Evolutionary conservation across 2,329 filamentous ascomycete genomes (phyloP).

Genomic region (Aspergillus udagawae): DNA sequence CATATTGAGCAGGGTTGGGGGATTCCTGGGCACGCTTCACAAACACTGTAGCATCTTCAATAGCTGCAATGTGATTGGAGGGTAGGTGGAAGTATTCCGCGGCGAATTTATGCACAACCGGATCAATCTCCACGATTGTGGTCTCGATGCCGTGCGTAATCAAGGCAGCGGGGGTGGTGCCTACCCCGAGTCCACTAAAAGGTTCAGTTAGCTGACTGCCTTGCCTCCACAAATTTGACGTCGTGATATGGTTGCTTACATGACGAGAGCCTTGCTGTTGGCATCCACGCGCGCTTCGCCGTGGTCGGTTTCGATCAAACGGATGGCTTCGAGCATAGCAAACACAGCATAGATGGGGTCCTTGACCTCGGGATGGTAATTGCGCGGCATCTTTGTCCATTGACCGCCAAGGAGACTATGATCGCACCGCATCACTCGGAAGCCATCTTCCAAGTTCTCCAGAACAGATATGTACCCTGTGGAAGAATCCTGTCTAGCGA

Average conservation of each 20-base stretch:
- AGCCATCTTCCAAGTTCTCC: slow-evolving; percentile 67
- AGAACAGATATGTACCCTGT: slow-evolving; percentile 92
- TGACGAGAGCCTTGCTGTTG: slow-evolving; percentile 76
- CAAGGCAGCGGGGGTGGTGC: slow-evolving; percentile 82
- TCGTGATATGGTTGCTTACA: slow-evolving; percentile 54
- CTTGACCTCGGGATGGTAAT: slow-evolving; percentile 55
- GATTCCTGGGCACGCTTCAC: slow-evolving; percentile 48
- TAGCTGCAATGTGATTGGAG: slow-evolving; percentile 70
- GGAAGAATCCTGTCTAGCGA: slow-evolving; percentile 78
- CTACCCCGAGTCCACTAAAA: slow-evolving; percentile 77
- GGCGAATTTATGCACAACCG: slow-evolving; percentile 79
- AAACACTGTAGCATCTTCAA: slow-evolving; percentile 77
- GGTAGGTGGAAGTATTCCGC: slow-evolving; percentile 77
- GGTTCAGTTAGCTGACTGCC: slow-evolving; percentile 13
- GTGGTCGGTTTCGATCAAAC: slow-evolving; percentile 63
- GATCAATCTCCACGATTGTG: slow-evolving; percentile 92
- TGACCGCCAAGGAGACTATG: slow-evolving; percentile 92
- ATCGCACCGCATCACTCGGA: slow-evolving; percentile 83
- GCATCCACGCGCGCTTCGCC: slow-evolving; percentile 47
- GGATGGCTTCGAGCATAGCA: slow-evolving; percentile 86
- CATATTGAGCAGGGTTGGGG: slow-evolving; percentile 54
- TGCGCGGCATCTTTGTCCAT: slow-evolving; percentile 60
- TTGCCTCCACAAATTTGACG: background rate
- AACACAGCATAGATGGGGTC: slow-evolving; percentile 98
- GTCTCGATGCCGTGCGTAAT: slow-evolving; percentile 86